phyloP scores from a whole-genome alignment of 208 protist species.

The Porcisia deanei region DNA sequence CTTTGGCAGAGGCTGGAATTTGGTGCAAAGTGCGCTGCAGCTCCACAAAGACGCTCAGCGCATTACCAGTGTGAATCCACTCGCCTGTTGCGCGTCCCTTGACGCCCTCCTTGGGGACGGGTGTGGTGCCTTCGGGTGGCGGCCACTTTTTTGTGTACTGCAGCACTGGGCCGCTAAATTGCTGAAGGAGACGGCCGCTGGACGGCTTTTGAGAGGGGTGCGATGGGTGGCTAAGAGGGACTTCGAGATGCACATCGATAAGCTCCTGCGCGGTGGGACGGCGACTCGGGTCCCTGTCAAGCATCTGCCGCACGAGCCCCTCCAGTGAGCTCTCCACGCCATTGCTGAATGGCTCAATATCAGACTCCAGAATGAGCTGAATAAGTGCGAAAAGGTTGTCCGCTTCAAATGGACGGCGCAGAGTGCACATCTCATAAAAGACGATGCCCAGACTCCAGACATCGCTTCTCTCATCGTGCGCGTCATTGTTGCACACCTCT shows the following conservation, averaged over 20 bases:
- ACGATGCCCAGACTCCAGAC: conserved; percentile 96
- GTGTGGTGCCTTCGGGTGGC: conserved; percentile 12
- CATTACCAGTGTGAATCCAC: conserved; percentile 33
- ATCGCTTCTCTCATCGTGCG: conserved; percentile 92
- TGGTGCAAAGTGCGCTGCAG: conserved; percentile 36
- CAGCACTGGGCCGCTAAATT: conserved; percentile 71
- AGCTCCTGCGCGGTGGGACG: conserved; percentile 82
- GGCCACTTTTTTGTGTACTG: conserved; percentile 49
- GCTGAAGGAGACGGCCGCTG: conserved; percentile 66
- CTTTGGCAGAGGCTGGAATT: conserved; percentile 8
- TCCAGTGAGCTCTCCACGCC: conserved; percentile 68
- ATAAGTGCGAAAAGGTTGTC: conserved; percentile 73
- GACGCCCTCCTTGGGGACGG: neutral
- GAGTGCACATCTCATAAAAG: conserved; percentile 95
- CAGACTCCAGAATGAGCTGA: conserved; percentile 63
- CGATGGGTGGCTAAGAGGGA: conserved; percentile 77
- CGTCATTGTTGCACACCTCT: conserved; percentile 86
- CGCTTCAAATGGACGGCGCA: conserved; percentile 77
- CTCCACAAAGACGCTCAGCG: conserved; percentile 32
- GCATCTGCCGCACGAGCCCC: conserved; percentile 78
- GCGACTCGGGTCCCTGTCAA: conserved; percentile 63
- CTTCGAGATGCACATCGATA: conserved; percentile 76
- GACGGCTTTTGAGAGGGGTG: conserved; percentile 81
- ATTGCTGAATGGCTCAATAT: conserved; percentile 73
- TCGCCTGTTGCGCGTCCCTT: conserved; percentile 26